Conservation (phyloP, 192 early-diverging fungal genomes). For the Ambispora gerdemannii region DNA sequence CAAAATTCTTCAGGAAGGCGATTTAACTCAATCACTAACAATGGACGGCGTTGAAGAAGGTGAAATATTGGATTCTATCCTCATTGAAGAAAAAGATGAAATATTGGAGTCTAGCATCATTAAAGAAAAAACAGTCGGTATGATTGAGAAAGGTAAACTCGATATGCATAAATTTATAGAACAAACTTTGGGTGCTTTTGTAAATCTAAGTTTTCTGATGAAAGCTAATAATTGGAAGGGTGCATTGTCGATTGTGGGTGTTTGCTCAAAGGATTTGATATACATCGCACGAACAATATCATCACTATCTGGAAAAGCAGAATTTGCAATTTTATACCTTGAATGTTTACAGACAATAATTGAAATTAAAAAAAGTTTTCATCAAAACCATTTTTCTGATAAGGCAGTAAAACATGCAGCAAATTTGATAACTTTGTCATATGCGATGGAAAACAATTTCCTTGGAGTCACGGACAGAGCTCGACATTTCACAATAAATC, state of each 20-base stretch:
- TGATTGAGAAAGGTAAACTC: not conserved
- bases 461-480: not conserved
- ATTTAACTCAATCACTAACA: no score
- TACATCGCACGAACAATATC: conserved; percentile 44
- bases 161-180: conserved; percentile 26
- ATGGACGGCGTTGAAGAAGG: not conserved
- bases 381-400: not conserved
- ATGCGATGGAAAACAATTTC: conserved; percentile 25
- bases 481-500: not conserved
- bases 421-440: conserved; percentile 6
- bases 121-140: not conserved
- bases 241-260: conserved; percentile 26
- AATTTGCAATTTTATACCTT: conserved; percentile 50
- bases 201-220: not conserved
- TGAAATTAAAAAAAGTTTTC: conserved; percentile 21
- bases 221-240: conserved; percentile 26
- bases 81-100: not conserved
- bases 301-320: conserved; percentile 40
- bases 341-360: conserved; percentile 35
- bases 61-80: conserved; percentile 1
- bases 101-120: not conserved
- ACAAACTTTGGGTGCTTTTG: conserved; percentile 13
- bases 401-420: not conserved
- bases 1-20: conserved; percentile 31
- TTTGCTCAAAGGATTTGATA: conserved; percentile 41